Evolutionary conservation across 768 basidiomycete genomes (phyloP).

Genomic region (Suillus paluster): DNA sequence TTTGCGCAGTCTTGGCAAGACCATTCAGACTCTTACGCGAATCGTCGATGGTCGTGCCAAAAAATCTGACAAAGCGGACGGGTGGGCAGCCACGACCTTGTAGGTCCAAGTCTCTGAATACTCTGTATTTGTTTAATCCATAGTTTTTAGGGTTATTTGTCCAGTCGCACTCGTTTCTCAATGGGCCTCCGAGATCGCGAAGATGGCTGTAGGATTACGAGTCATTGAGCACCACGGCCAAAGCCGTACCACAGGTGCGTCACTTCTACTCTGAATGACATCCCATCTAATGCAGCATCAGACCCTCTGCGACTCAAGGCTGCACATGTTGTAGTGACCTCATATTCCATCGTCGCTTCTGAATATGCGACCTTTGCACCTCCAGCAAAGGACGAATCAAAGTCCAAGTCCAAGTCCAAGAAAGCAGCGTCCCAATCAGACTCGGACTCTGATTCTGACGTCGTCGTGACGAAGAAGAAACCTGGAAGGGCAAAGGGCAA

Average conservation of each 20-base stretch:
- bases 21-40: slow-evolving; percentile 86
- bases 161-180: slow-evolving; percentile 89
- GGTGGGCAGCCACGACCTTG: slow-evolving; percentile 76
- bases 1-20: slow-evolving; percentile 72
- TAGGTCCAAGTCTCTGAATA: slow-evolving; percentile 38
- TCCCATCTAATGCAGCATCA: slow-evolving; percentile 27
- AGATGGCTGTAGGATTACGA: slow-evolving; percentile 64
- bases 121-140: neutral
- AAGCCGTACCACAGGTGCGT: slow-evolving; percentile 66
- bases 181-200: slow-evolving; percentile 86
- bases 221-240: slow-evolving; percentile 88
- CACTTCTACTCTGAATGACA: neutral
- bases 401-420: slow-evolving; percentile 46
- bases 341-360: slow-evolving; percentile 82
- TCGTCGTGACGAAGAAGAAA: slow-evolving; percentile 42
- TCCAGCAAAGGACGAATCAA: slow-evolving; percentile 58
- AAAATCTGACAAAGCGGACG: slow-evolving; percentile 69
- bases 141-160: slow-evolving; percentile 69
- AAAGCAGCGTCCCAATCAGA: slow-evolving; percentile 27
- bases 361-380: slow-evolving; percentile 66
- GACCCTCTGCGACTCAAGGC: slow-evolving; percentile 58
- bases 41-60: slow-evolving; percentile 83
- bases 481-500: slow-evolving; percentile 49
- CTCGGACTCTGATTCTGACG: slow-evolving; percentile 42
- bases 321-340: slow-evolving; percentile 82